Evolutionary conservation across 345 rosid species (phyloP), one percentile per base, ranked within the genome.

Genomic region (Balakata baccata): DNA sequence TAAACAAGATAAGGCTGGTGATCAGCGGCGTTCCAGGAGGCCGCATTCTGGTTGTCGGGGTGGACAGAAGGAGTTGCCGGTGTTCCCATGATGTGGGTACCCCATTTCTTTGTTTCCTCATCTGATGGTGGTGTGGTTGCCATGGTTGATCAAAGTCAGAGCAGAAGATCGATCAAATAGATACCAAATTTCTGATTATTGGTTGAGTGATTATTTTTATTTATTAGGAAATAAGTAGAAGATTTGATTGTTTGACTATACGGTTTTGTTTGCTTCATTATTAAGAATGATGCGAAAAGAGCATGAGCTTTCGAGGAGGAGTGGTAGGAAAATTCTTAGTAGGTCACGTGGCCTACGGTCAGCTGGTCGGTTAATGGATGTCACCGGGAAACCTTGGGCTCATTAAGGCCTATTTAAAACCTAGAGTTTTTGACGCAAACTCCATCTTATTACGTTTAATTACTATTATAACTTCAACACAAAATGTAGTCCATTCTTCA

Each of bases 11-110:
- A 92, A 0, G 98, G 97, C 51, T 85, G 91, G 67, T 85, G 86
- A 51, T 84, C 88, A 3, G 66, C 83, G 60, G 93, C 95, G 69
- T 77, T 85, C 97, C 98, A 94, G 0, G 79, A 78, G 16, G 98
- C 97, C 0, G 95, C 97, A 73, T 80, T 85, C 75, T 89, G 89
- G 82, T 94, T 94, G 76, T 92, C 98, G 0, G 98, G 97, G 57
- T 92, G 98, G 57, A 83, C 86, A 1, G 81, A 76, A 3, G 98
- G 98, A 54, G 69, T 86, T 0, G 97, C 87, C 0, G 98, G 96
- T 50, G 89, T 79, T 62, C 97, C 98, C 96, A 92, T 94, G 69
- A 90, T 64, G 71, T 89, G 88, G 43, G 95, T 89, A 2, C 98
- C 97, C 90, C 89, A 89, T 72, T 89, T 92, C 85, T 87, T 85